Conservation (phyloP, 1,139 yeast genomes). For the Suzukiozyma palmioleophila region DNA sequence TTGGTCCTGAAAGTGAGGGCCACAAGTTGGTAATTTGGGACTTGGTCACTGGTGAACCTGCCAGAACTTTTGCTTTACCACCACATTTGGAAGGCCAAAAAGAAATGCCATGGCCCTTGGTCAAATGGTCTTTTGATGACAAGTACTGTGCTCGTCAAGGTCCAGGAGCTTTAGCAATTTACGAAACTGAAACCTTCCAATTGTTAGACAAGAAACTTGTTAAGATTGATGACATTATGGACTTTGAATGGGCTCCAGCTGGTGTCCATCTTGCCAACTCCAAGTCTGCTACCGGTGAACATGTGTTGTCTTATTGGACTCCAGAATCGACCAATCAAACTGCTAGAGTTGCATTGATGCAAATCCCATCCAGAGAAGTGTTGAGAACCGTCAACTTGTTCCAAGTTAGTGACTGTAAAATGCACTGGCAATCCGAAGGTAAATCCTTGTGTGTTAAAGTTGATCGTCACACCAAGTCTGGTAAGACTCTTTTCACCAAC, state of each 20-base stretch:
- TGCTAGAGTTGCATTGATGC: conserved; percentile 90
- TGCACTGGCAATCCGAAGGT: conserved; percentile 94
- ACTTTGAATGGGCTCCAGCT: conserved; percentile 95
- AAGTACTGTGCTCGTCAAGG: conserved; percentile 94
- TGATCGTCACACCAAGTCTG: conserved; percentile 94
- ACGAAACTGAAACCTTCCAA: conserved; percentile 66
- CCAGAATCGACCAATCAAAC: conserved; percentile 92
- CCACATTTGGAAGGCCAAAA: conserved; percentile 66
- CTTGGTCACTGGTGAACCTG: conserved; percentile 74
- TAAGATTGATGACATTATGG: conserved; percentile 81
- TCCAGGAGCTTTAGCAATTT: conserved; percentile 88
- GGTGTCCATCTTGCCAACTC: conserved; percentile 64
- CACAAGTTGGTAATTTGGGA: conserved; percentile 96
- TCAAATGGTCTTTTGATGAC: conserved; percentile 94
- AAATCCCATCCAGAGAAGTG: conserved; percentile 77
- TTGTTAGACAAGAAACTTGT: conserved; percentile 82
- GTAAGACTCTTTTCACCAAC: conserved; percentile 86
- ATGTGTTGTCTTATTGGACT: conserved; percentile 89
- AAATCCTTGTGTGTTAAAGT: conserved; percentile 88
- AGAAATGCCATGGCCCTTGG: conserved; percentile 93
- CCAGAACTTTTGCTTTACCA: conserved; percentile 87
- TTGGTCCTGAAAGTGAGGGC: conserved; percentile 84
- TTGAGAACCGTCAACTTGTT: conserved; percentile 89
- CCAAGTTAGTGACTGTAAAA: conserved; percentile 87
- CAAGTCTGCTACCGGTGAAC: conserved; percentile 51